Evolutionary conservation across 2,329 filamentous ascomycete genomes (phyloP).

Genomic region (Aureobasidium sp.): DNA sequence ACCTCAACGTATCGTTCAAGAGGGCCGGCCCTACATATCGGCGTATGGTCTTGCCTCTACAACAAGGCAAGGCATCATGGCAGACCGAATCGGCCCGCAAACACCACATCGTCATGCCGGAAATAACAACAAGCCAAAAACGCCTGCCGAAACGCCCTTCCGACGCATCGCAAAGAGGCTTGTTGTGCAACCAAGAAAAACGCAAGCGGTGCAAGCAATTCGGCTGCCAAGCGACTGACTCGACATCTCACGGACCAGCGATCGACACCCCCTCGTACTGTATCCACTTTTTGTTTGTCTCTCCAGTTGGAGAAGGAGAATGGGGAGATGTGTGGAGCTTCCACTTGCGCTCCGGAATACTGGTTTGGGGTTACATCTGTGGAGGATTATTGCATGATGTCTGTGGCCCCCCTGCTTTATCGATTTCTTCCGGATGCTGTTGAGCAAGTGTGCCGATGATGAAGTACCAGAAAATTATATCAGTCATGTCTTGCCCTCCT

Average conservation of each 20-base stretch:
- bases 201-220: not conserved
- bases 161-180: not conserved
- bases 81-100: not conserved
- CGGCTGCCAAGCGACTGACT: slow-evolving; percentile 1
- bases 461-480: too few relatives aligned
- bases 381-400: not conserved
- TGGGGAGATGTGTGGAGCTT: slow-evolving; percentile 4
- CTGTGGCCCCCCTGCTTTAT: too few relatives aligned
- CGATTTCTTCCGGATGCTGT: not conserved
- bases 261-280: not conserved
- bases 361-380: not conserved
- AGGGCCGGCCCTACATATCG: too few relatives aligned
- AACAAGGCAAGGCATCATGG: too few relatives aligned
- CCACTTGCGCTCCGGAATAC: slow-evolving; percentile 2
- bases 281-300: not conserved
- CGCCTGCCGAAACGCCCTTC: not conserved
- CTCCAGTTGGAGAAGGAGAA: slow-evolving; percentile 4
- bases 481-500: not conserved
- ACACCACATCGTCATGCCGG: not conserved
- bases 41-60: not conserved
- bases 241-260: not conserved
- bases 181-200: not conserved
- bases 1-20: too few relatives aligned
- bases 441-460: not conserved
- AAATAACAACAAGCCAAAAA: not conserved